A percentile compares a stretch with the other conserved stretches of the same genome.
Evolutionary conservation across 768 basidiomycete species (phyloP).

Genomic region (Lyophyllum atratum): DNA sequence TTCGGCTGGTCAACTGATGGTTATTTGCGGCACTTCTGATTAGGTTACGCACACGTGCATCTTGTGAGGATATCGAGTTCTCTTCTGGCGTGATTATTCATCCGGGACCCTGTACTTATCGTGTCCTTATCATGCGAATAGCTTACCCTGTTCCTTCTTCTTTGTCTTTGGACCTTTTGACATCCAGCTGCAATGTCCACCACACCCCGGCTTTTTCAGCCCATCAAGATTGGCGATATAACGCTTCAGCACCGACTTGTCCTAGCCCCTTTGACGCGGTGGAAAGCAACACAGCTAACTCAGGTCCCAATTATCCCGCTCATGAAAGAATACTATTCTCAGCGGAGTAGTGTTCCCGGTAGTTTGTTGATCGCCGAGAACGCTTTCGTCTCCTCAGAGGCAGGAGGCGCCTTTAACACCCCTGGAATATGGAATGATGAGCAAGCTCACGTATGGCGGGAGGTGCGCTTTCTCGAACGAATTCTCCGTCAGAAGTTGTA

Average conservation of each 20-base stretch:
- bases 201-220: constrained; percentile 35
- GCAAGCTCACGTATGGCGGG: constrained; percentile 60
- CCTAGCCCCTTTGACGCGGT: constrained; percentile 34
- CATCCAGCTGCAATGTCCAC: too few species aligned
- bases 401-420: constrained; percentile 48
- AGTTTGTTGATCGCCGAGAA: constrained; percentile 49
- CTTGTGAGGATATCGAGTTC: too few species aligned
- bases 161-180: too few species aligned
- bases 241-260: constrained; percentile 46
- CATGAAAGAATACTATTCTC: constrained; percentile 37
- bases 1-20: too few species aligned
- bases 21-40: too few species aligned
- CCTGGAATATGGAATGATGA: constrained; percentile 67
- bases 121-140: too few species aligned
- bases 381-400: constrained; percentile 45
- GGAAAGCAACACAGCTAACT: constrained; percentile 8
- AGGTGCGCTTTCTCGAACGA: constrained; percentile 32
- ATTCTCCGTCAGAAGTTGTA: neutral
- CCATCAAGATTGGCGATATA: constrained; percentile 36
- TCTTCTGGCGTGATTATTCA: too few species aligned
- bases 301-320: constrained; percentile 30
- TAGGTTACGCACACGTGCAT: too few species aligned
- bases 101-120: too few species aligned
- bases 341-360: constrained; percentile 36
- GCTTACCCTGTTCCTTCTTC: too few species aligned